Base-by-base conservation (phyloP, 2,329 filamentous ascomycete genomes). In the Colletotrichum australisinense region DNA sequence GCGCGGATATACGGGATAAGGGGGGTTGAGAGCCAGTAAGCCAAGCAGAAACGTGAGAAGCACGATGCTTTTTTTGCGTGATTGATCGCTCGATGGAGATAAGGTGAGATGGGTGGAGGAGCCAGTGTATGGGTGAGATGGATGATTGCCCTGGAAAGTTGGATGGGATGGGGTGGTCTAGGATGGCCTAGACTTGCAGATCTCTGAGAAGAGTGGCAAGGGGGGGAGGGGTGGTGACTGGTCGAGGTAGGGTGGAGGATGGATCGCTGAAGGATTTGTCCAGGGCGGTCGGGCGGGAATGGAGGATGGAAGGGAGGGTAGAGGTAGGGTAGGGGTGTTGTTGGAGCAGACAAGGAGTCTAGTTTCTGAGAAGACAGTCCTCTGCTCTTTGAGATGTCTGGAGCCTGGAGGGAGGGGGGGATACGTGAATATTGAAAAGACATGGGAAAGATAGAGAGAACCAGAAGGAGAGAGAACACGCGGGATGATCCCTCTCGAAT, bases 261-360 rank as follows among this genome's bases (percentile, higher is more conserved):
- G 65, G 58, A 72, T 72, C 69, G 69, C 58, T 69, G 52, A 62
- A 68, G 69, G 69, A 68, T 72, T 67, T 24, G 63, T 74, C 57
- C 63, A 62, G 62, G 30, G 58, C 63, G 62, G 56, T 65, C 63
- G 32, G 53, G 53, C 72, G 63, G 62, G 62, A 63, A 63, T 67
- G 63, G 49, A 59, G 56, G 63, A 62, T 16, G 22, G 38, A 56
- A 35, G 52, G 26, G 26, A 49, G 24, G 12, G 14, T 32, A 24
- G 35, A 24, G 52, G 53, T 35, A 19, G 42, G 42, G 42, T 49
- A 49, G 42, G 42, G 38, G 30, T 42, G 30, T 42, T 42, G 42
- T 49, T 49, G 42, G 7, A 49, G 42, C 19, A 49, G 42, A 49
- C 42, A n/a, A 8, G 28, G 66, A 19, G 26, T 16, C 55, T 55